phyloP scores from a whole-genome alignment of 371 early-diverging fungal genomes.

The Apophysomyces ossiformis region DNA sequence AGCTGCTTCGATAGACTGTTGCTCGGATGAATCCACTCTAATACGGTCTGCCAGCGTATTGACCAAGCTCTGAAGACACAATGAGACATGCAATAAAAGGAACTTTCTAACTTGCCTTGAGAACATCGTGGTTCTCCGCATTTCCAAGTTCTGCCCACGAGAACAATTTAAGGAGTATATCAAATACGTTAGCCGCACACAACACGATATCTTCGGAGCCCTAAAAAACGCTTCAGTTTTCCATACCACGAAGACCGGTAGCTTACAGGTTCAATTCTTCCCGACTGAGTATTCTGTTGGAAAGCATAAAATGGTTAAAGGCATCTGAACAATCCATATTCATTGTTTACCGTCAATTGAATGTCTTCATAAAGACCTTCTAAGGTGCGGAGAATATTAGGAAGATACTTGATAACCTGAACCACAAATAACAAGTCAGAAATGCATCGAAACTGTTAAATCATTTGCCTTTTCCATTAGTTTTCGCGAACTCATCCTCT shows the following conservation, averaged over 20 bases:
- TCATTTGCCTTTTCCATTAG: constrained; percentile 44
- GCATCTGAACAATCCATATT: background rate
- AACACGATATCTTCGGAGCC: constrained; percentile 30
- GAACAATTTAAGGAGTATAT: constrained; percentile 50
- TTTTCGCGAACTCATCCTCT: constrained; percentile 36
- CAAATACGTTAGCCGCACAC: constrained; percentile 48
- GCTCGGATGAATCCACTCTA: constrained; percentile 14
- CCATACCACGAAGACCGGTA: background rate
- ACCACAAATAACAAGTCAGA: background rate
- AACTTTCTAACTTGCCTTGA: constrained; percentile 24
- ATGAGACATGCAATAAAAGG: constrained; percentile 5
- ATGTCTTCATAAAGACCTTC: constrained; percentile 38
- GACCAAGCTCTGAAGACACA: constrained; percentile 20
- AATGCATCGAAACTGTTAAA: background rate
- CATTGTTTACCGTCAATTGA: constrained; percentile 29
- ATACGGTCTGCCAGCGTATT: constrained; percentile 25
- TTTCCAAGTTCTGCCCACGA: constrained; percentile 62
- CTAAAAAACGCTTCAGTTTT: constrained; percentile 13
- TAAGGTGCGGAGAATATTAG: constrained; percentile 35
- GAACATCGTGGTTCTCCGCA: constrained; percentile 45
- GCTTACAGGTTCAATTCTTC: constrained; percentile 26
- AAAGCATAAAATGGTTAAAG: background rate
- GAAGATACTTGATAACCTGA: constrained; percentile 41
- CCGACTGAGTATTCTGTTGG: constrained; percentile 36
- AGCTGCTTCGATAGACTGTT: constrained; percentile 16